A percentile compares a stretch with the other conserved stretches of the same genome.
phyloP scores from a whole-genome alignment of 805 yeast species.

The Zygoascus ofunaensis region DNA sequence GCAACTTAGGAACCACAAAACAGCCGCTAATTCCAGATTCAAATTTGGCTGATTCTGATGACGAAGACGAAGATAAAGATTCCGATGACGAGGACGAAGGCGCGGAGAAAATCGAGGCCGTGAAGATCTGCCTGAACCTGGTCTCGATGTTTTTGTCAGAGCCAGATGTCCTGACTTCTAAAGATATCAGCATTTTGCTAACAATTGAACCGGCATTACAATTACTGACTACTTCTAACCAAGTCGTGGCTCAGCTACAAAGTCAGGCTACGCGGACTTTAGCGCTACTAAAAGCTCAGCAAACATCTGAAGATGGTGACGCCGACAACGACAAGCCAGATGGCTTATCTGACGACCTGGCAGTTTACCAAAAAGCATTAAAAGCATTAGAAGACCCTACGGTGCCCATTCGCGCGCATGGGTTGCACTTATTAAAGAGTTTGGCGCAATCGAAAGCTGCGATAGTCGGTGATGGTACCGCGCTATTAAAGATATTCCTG shows the following conservation, averaged over 20 bases:
- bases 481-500: constrained; percentile 46
- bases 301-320: constrained; percentile 9
- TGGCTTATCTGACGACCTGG: constrained; percentile 2
- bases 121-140: constrained; percentile 20
- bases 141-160: constrained; percentile 1
- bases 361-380: constrained; percentile 46
- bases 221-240: constrained; percentile 1
- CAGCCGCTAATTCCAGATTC: constrained; percentile 30
- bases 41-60: constrained; percentile 31
- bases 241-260: constrained; percentile 9
- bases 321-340: constrained; percentile 11
- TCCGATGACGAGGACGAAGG: constrained; percentile 17
- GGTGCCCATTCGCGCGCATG: constrained; percentile 82
- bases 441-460: constrained; percentile 43
- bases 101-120: constrained; percentile 22
- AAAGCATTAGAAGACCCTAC: constrained; percentile 63
- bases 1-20: not conserved
- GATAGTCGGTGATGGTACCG: constrained; percentile 40
- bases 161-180: constrained; percentile 18
- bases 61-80: constrained; percentile 9
- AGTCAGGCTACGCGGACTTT: constrained; percentile 17
- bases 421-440: constrained; percentile 54
- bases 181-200: constrained; percentile 9
- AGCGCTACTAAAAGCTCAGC: constrained; percentile 12
- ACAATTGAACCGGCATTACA: not conserved